Evolutionary conservation across 2,329 filamentous ascomycete genomes (phyloP).

Genomic region (Ascochyta fabae): DNA sequence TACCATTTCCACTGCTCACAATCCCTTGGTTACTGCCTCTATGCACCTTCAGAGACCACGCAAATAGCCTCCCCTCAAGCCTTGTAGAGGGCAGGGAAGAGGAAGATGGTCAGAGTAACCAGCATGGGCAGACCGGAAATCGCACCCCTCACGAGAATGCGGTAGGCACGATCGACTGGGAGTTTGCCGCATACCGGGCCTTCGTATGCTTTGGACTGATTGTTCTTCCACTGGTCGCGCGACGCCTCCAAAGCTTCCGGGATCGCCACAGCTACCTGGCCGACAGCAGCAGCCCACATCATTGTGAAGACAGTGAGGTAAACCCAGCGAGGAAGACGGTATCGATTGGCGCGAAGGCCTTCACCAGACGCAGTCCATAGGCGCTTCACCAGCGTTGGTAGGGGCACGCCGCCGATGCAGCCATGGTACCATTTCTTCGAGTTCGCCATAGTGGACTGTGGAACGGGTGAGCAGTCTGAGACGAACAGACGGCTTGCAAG

Average conservation of each 20-base stretch:
- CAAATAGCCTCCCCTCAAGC: neutral
- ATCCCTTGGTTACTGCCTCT: neutral
- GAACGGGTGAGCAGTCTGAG: neutral
- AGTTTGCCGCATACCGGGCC: slow-evolving; percentile 3
- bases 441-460: neutral
- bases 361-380: slow-evolving; percentile 1
- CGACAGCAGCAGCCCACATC: neutral
- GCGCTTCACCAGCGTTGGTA: neutral
- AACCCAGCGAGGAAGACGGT: slow-evolving; percentile 5
- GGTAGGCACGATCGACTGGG: neutral
- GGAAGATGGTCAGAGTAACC: slow-evolving; percentile 15
- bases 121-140: slow-evolving; percentile 1
- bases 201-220: neutral
- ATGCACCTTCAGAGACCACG: neutral
- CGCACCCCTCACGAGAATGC: slow-evolving; percentile 3
- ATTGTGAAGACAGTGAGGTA: slow-evolving; percentile 2
- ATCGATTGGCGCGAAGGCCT: slow-evolving; percentile 13
- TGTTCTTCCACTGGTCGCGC: neutral
- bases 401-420: slow-evolving; percentile 9
- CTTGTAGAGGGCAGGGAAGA: slow-evolving; percentile 13
- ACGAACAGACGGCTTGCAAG: no score
- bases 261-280: neutral
- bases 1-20: no score
- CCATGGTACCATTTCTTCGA: slow-evolving; percentile 6
- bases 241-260: slow-evolving; percentile 5